phyloP scores from a whole-genome alignment of 2,329 filamentous ascomycete species.

The Phaeosphaeriaceae sp. region DNA sequence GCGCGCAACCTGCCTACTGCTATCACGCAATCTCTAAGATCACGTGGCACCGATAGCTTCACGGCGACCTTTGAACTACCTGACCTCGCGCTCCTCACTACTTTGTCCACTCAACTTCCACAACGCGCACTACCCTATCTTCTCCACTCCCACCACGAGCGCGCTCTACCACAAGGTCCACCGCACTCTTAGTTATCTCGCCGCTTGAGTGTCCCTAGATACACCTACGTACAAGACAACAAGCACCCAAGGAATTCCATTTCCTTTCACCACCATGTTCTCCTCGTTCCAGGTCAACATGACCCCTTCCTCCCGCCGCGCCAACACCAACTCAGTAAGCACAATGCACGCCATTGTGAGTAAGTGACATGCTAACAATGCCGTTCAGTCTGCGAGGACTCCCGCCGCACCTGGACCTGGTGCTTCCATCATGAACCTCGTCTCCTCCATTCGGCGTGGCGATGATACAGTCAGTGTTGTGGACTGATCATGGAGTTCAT shows the following conservation, averaged over 20 bases:
- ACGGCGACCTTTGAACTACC: too few species aligned
- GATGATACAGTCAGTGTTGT: neutral
- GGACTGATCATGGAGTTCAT: too few species aligned
- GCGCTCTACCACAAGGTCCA: too few species aligned
- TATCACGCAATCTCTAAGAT: too few species aligned
- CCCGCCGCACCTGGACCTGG: neutral
- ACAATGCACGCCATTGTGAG: neutral
- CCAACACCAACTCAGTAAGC: neutral
- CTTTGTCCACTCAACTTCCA: too few species aligned
- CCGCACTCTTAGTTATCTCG: too few species aligned
- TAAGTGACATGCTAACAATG: neutral
- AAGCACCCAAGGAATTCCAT: neutral
- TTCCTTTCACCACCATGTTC: neutral
- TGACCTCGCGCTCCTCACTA: too few species aligned
- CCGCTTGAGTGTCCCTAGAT: neutral
- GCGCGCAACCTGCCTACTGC: too few species aligned
- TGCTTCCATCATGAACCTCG: neutral
- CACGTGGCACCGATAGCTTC: too few species aligned
- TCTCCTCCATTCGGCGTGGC: neutral
- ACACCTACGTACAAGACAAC: neutral
- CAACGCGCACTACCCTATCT: too few species aligned
- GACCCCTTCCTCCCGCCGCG: neutral
- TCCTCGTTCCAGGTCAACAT: neutral
- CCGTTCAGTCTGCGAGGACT: neutral
- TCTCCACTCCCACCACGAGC: too few species aligned